Percentiles rank a stretch among this genome's conserved stretches.
phyloP scores from a whole-genome alignment of 176 grass and related monocot species.

The Aegilops speltoides region DNA sequence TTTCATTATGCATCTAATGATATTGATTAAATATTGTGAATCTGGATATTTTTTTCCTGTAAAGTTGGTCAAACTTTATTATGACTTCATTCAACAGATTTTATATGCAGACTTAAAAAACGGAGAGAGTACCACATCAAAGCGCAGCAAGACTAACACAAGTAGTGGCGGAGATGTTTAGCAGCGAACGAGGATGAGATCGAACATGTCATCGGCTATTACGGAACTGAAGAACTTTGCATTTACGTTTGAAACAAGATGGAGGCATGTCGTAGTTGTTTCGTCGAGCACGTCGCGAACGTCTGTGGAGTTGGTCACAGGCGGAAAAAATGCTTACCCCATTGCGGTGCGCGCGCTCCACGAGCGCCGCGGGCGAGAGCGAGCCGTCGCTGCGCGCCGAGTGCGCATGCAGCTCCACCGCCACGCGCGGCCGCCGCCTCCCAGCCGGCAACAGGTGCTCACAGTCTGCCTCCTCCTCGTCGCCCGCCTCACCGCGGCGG shows the following conservation, averaged over 20 bases:
- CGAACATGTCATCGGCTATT: background rate
- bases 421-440: conserved; percentile 30
- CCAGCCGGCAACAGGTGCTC: background rate
- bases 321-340: conserved; percentile 33
- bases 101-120: no score
- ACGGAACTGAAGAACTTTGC: background rate
- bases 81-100: no score
- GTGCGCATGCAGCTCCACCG: conserved; percentile 75
- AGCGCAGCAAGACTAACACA: background rate
- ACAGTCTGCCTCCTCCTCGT: conserved; percentile 1
- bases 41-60: no score
- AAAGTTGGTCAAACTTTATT: no score
- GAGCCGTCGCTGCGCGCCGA: conserved; percentile 67
- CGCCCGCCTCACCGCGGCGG: conserved; percentile 7
- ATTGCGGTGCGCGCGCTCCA: conserved; percentile 62
- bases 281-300: background rate
- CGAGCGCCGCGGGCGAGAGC: conserved; percentile 66
- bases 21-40: no score
- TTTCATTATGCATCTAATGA: no score
- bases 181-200: background rate
- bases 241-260: background rate
- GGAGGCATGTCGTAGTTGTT: background rate
- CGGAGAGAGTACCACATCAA: background rate
- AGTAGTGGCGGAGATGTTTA: background rate
- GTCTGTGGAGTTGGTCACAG: background rate